Evolutionary conservation across 164 flowering plant species (phyloP).

Genomic region (Tetracentron sinense): DNA sequence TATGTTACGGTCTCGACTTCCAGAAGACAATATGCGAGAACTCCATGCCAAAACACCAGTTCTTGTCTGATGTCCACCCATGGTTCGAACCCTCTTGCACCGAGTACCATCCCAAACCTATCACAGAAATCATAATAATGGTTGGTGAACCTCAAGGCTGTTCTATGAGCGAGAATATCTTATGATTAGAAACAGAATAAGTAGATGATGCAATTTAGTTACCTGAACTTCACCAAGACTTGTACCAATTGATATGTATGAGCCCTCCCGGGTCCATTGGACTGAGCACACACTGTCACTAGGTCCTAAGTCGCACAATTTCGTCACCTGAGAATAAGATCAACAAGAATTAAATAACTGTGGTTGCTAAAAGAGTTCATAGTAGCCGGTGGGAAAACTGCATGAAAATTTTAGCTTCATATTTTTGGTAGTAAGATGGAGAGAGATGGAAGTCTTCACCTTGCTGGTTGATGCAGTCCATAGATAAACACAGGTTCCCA

Average conservation of each 20-base stretch:
- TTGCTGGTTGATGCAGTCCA: conserved; percentile 97
- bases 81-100: conserved; percentile 81
- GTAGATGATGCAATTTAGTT: neutral
- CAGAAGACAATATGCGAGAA: conserved; percentile 83
- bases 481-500: conserved; percentile 92
- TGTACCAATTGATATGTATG: conserved; percentile 90
- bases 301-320: conserved; percentile 92
- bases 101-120: conserved; percentile 94
- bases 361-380: no score
- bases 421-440: neutral
- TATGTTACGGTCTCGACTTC: conserved; percentile 91
- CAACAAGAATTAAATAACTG: neutral
- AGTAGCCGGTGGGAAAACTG: no score
- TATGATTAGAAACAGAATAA: neutral
- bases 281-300: conserved; percentile 79
- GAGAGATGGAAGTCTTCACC: conserved; percentile 32
- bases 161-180: neutral
- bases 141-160: neutral
- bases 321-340: conserved; percentile 62
- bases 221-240: conserved; percentile 94
- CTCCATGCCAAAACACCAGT: conserved; percentile 94
- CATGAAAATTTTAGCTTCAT: no score
- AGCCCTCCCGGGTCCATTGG: conserved; percentile 97
- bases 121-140: neutral
- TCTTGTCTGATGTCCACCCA: conserved; percentile 96